Percentiles rank a stretch among this genome's conserved stretches.
Conservation (phyloP, 2,329 filamentous ascomycete genomes). For the Penicillium sp. region DNA sequence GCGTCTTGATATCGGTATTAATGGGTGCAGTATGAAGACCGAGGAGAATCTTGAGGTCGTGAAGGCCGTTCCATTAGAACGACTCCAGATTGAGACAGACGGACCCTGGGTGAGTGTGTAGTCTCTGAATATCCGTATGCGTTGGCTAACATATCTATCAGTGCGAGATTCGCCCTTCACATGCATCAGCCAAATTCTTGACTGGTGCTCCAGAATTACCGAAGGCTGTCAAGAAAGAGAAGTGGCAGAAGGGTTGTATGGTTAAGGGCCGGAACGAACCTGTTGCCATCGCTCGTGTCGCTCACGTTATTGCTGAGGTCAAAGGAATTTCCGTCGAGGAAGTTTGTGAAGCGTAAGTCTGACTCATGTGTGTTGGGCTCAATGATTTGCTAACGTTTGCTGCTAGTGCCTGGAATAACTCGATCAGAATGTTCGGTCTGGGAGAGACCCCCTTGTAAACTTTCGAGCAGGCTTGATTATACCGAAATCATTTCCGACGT, state of each 20-base stretch:
- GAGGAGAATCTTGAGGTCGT: slow-evolving; percentile 87
- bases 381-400: slow-evolving; percentile 20
- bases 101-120: slow-evolving; percentile 68
- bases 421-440: slow-evolving; percentile 73
- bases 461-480: not conserved
- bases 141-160: slow-evolving; percentile 15
- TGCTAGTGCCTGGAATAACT: slow-evolving; percentile 72
- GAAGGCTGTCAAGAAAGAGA: slow-evolving; percentile 92
- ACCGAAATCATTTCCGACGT: not conserved
- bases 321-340: slow-evolving; percentile 78
- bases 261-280: slow-evolving; percentile 95
- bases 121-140: not conserved
- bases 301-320: slow-evolving; percentile 82
- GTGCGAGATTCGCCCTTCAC: slow-evolving; percentile 89
- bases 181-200: slow-evolving; percentile 77
- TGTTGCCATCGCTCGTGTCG: slow-evolving; percentile 80
- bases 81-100: slow-evolving; percentile 92
- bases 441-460: slow-evolving; percentile 42
- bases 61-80: slow-evolving; percentile 70
- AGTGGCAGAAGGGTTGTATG: slow-evolving; percentile 83
- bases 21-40: slow-evolving; percentile 95
- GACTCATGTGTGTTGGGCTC: not conserved
- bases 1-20: slow-evolving; percentile 89
- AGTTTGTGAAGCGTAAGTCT: slow-evolving; percentile 71
- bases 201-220: slow-evolving; percentile 69